Evolutionary conservation across 371 early-diverging fungal genomes (phyloP).

Genomic region (Ordospora pajunii): DNA sequence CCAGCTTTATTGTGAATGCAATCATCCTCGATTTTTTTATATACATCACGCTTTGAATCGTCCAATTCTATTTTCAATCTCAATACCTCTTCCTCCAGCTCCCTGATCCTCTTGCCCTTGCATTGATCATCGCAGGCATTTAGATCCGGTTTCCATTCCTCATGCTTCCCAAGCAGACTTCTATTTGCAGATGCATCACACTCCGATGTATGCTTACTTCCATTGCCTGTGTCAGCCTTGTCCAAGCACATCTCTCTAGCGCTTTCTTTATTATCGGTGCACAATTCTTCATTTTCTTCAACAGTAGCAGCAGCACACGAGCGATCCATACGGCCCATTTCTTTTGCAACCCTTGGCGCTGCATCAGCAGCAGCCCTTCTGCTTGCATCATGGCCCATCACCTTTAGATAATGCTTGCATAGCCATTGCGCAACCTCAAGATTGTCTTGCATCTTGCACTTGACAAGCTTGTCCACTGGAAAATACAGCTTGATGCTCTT

Average conservation of each 20-base stretch:
- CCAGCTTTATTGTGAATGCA: not conserved
- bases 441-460: slow-evolving; percentile 45
- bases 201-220: not conserved
- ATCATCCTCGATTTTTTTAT: not conserved
- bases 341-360: not conserved
- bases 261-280: not conserved
- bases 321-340: too few relatives aligned
- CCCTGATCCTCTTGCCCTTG: slow-evolving; percentile 1
- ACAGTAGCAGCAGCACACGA: too few relatives aligned
- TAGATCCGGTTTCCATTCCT: not conserved
- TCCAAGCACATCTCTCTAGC: not conserved
- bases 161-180: not conserved
- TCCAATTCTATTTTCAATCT: not conserved
- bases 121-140: not conserved
- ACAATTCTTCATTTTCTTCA: not conserved
- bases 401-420: slow-evolving; percentile 24
- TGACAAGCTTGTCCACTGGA: slow-evolving; percentile 39
- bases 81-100: not conserved
- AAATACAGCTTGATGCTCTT: slow-evolving; percentile 26
- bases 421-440: slow-evolving; percentile 47
- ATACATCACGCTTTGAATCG: not conserved
- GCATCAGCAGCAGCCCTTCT: not conserved
- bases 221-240: not conserved
- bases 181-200: not conserved
- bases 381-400: not conserved